Evolutionary conservation across 148 eudicot genomes (phyloP).

Genomic region (Camellia japonica): DNA sequence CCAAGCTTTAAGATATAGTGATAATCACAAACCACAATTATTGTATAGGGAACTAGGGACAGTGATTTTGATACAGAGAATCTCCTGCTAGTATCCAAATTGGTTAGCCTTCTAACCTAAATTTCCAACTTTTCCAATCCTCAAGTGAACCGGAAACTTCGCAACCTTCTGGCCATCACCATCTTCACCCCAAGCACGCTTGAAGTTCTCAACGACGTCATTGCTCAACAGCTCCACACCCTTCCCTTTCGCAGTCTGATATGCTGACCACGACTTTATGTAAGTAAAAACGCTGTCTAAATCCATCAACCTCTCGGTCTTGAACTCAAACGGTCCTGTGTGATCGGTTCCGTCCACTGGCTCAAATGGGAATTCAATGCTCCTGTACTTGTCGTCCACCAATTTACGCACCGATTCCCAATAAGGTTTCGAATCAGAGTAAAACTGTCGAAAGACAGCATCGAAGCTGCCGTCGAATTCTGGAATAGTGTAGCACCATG

Average conservation of each 20-base stretch:
- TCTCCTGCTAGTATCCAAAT: too few species aligned
- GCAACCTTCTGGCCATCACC: constrained; percentile 43
- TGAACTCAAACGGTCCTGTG: constrained; percentile 70
- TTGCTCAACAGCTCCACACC: constrained; percentile 69
- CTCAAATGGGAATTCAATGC: constrained; percentile 65
- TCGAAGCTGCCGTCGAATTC: constrained; percentile 43
- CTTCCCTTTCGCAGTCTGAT: constrained; percentile 64
- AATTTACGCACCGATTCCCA: constrained; percentile 51
- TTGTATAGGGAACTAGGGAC: too few species aligned
- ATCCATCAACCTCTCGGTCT: constrained; percentile 46
- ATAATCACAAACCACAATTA: too few species aligned
- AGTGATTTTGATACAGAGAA: too few species aligned
- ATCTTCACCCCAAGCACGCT: constrained; percentile 60
- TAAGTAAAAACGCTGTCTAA: constrained; percentile 58
- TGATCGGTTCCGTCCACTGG: constrained; percentile 60
- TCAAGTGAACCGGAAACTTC: constrained; percentile 54
- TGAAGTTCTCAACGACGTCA: constrained; percentile 49
- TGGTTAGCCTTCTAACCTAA: background rate
- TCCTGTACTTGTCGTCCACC: constrained; percentile 48
- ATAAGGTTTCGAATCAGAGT: constrained; percentile 35
- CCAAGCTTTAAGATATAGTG: too few species aligned
- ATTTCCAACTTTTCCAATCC: constrained; percentile 65
- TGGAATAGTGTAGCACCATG: constrained; percentile 82
- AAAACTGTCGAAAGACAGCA: constrained; percentile 39
- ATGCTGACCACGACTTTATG: constrained; percentile 74